Base-by-base conservation (phyloP, 2,329 filamentous ascomycete species). In the Myriosclerotinia curreyana region DNA sequence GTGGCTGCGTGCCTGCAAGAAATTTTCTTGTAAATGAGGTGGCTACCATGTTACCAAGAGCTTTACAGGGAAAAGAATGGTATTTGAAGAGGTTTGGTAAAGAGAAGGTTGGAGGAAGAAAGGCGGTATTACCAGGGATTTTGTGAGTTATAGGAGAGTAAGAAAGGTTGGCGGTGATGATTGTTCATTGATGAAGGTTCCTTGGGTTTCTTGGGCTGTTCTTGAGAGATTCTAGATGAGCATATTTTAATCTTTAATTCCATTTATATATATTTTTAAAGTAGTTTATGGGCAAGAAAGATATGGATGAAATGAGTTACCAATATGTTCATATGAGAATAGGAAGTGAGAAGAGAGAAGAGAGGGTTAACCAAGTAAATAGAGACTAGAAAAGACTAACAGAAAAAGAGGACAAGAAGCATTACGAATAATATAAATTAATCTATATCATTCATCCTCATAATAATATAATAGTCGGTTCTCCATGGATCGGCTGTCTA, bases 1-100 rank as follows among this genome's bases (percentile, higher is more conserved):
- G 80, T 78, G 77, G 78, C 5, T 91, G 88, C 73, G 79, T 85
- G 55, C 94, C 95, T 0, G 94, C 92, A 31, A 81, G 92, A 72
- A 84, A 83, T 59, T 98, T 98, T 74, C 72, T 96, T 52, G 68
- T 96, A 55, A 98, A 97, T 75, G 92, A 96, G 78, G 78, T 99
- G 59, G 78, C 86, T n/a, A 88, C 90, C 11, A 99, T 98, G 94
- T 75, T 96, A 67, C 94, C 95, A 14, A 82, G 95, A 71, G 93
- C 95, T 20, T 79, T 95, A 60, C 85, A 86, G 68, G 94, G 94
- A 31, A 86, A 86, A 76, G 80, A 82, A 72, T 99, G 95, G 95
- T 99, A 99, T 76, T 79, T 88, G 65, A 82, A 91, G 73, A 91
- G 83, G 76, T 99, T 99, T 82, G 94, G 94, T 14, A 86, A 87